Base-by-base conservation (phyloP, 225 moss, liverwort and hornwort genomes). In the Takakia lepidozioides region DNA sequence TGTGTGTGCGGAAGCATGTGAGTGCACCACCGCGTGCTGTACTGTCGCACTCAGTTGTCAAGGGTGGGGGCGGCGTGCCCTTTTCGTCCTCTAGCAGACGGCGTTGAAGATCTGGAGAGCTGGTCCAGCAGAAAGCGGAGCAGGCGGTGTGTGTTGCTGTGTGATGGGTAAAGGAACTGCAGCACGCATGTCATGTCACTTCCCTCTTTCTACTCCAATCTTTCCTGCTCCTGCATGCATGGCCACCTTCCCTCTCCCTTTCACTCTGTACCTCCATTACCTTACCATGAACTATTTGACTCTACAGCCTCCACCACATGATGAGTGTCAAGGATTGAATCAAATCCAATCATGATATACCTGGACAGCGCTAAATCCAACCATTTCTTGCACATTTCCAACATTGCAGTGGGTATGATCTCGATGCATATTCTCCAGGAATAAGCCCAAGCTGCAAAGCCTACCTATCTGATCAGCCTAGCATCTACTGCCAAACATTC, bases 131-230 rank as follows among this genome's bases (percentile, higher is more conserved):
- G 71, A 52, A 98, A 98, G 5, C 98, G 91, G 56, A 98, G 62
- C 28, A 98, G 68, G 17, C 75, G 71, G 62, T 98, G 91, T 9
- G 83, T 81, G 45, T 98, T 91, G 43, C 75, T 83, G 44, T 27
- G 75, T 4, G 91, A 85, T 20, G 98, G 98, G 20, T 98, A 98
- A 46, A 98, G 72, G 25, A 98, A 98, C 82, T 82, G 76, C 82
- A 81, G 17, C 53, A 53, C 16, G 39, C 40, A 27, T 27, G 10
- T 23, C 13, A 46, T 22, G 41, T 41, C 41, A 41, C 19, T 41
- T 41, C 41, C 1, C 41, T 41, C 18, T 4, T 8, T 3, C 41
- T 41, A 41, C n/a, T 14, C 19, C 41, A 16, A 17, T 41, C 41
- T 0, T n/a, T 41, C 20, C 2, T 14, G 41, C 41, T 41, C 41